phyloP scores from a whole-genome alignment of 148 eudicot species.

The Silene uniflora region DNA sequence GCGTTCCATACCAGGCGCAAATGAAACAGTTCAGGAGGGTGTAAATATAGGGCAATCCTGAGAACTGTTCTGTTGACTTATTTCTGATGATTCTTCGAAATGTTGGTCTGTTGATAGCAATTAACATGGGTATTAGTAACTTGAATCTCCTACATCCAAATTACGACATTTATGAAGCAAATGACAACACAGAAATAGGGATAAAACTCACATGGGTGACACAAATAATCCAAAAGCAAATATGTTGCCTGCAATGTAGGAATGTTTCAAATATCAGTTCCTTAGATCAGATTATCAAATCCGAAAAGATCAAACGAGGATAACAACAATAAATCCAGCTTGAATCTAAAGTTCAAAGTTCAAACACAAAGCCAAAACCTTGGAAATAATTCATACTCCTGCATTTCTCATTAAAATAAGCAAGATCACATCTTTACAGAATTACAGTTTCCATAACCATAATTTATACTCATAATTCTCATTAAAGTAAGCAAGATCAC shows the following conservation, averaged over 20 bases:
- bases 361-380: neutral
- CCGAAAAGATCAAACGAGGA: slow-evolving; percentile 1
- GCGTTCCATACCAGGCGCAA: slow-evolving; percentile 74
- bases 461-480: neutral
- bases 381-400: neutral
- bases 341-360: neutral
- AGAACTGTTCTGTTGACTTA: slow-evolving; percentile 64
- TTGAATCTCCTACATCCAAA: neutral
- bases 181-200: neutral
- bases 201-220: slow-evolving; percentile 68
- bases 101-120: slow-evolving; percentile 33
- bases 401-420: too few species aligned
- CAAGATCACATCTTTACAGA: too few species aligned
- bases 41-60: slow-evolving; percentile 75
- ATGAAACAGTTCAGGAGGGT: slow-evolving; percentile 77
- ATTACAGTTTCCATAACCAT: too few species aligned
- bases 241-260: slow-evolving; percentile 59
- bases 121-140: neutral
- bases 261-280: neutral
- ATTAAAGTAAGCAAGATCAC: neutral
- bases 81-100: slow-evolving; percentile 65
- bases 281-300: neutral
- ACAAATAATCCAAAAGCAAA: slow-evolving; percentile 75
- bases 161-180: neutral
- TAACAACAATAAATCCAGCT: too few species aligned